Evolutionary conservation across 306 rosid genomes (phyloP), one percentile per base, ranked within the genome.

Genomic region (Vigna mungo): DNA sequence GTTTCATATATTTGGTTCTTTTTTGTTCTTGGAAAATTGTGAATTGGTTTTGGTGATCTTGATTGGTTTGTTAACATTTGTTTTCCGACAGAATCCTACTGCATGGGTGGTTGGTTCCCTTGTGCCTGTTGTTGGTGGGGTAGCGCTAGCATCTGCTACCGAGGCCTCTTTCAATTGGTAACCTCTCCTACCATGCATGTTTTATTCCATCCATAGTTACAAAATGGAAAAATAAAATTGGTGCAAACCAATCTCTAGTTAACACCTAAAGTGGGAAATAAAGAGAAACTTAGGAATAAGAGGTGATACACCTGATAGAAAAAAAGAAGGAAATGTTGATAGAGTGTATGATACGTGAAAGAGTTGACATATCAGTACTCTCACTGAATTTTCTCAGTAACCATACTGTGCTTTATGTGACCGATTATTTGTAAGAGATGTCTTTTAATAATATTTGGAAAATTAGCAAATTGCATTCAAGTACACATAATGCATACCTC

Each of bases 151-250:
- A 7, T 95, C 99, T 18, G 88, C 72, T 77, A 88, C 99, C 7
- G 99, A 92, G 89, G 94, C 82, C 61, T 95, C 99, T 6, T 95
- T 95, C 85, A 91, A 95, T 73, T 95, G 99, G 98, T 95, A 81
- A 78, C 72, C 3, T 37, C 65, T 34, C 15, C 41, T 6, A 4
- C 34, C 5, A 7, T 30, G 68, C 68, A 14, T 60, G 37, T 65
- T 14, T 65, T 44, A 12, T 46, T 65, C 47, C 46, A 44, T 44
- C 14, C 12, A 15, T 61, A 61, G 65, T 59, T 6, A 1, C 65
- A 59, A 1, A 12, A 13, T 44, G 49, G 0, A 11, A 44, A 44
- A 10, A 11, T 11, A 44, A 12, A 44, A 4, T 11, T 44, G 15
- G 15, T 44, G 15, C 5, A 11, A 10, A 11, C 1, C 15, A 44